Conservation (phyloP, 2,329 filamentous ascomycete genomes). For the Seiridium cupressi region DNA sequence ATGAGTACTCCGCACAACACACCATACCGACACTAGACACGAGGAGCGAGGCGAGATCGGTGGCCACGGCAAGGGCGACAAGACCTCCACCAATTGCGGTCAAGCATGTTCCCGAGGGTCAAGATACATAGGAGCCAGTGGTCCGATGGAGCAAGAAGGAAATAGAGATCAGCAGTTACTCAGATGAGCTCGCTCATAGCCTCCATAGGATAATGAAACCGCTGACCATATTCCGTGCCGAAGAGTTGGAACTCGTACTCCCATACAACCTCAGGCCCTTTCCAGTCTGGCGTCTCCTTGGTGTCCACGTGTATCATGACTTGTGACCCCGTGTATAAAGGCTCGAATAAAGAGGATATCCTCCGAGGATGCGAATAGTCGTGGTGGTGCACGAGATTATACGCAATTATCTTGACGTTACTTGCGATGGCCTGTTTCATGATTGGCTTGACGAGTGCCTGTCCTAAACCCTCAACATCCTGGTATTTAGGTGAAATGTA, state of each 20-base stretch:
- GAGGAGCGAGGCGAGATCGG: no score
- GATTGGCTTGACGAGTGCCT: background rate
- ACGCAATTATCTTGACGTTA: background rate
- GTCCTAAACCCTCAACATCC: background rate
- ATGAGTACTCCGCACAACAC: no score
- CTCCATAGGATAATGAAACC: background rate
- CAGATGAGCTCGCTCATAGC: background rate
- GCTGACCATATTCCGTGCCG: background rate
- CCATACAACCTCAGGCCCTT: background rate
- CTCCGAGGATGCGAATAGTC: background rate
- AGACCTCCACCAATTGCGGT: no score
- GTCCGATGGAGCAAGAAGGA: no score
- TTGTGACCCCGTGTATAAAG: background rate
- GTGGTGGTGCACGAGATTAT: background rate
- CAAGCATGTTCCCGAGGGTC: no score
- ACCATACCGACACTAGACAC: no score
- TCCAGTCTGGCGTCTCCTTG: background rate
- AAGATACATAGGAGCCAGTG: no score
- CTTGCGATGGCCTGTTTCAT: background rate
- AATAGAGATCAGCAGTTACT: background rate
- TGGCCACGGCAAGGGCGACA: no score
- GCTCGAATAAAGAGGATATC: background rate
- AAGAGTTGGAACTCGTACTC: background rate
- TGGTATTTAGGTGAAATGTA: conserved; percentile 1
- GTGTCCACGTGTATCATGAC: background rate